These are phyloP conservation scores for Penicillium sp. DNA, from an alignment of 2,329 filamentous ascomycete species.

Conservation along the genomic window DNA sequence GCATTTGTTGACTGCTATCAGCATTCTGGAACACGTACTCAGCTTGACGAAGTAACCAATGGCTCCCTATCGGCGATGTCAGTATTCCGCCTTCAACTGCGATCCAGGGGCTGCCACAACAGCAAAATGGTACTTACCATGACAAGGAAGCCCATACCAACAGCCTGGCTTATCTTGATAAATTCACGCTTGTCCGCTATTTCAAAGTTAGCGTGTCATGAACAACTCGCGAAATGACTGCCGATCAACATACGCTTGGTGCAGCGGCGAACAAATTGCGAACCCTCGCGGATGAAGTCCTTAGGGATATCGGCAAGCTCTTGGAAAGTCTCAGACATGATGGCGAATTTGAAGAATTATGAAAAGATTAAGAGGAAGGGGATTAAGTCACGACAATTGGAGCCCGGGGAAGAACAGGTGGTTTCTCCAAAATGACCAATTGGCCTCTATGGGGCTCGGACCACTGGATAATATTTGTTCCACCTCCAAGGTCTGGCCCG, in stretches of 20 bases:
- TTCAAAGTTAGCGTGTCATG: slow-evolving; percentile 20
- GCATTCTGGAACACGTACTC: slow-evolving; percentile 43
- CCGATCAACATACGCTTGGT: slow-evolving; percentile 45
- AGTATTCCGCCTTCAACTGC: slow-evolving; percentile 3
- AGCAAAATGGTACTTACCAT: slow-evolving; percentile 41
- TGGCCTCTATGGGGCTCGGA: not conserved
- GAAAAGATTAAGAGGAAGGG: not conserved
- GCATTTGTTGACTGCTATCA: not conserved
- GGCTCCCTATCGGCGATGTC: slow-evolving; percentile 39
- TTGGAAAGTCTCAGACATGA: slow-evolving; percentile 58
- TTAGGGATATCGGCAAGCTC: slow-evolving; percentile 59
- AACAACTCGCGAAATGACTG: not conserved
- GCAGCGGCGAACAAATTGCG: slow-evolving; percentile 49
- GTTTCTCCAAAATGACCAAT: slow-evolving; percentile 7
- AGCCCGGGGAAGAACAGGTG: slow-evolving; percentile 9
- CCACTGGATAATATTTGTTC: not conserved
- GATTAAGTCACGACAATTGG: not conserved
- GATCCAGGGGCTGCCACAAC: not conserved
- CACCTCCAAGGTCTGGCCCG: not conserved
- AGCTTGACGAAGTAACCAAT: slow-evolving; percentile 62
- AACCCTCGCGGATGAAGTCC: slow-evolving; percentile 53
- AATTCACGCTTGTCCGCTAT: slow-evolving; percentile 59
- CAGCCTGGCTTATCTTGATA: slow-evolving; percentile 60
- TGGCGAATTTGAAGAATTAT: slow-evolving; percentile 1
- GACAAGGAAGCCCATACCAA: slow-evolving; percentile 59